A percentile compares a stretch with the other conserved stretches of the same genome.
phyloP scores from a whole-genome alignment of 352 stramenopile genomes.

The Pythium diclinum region DNA sequence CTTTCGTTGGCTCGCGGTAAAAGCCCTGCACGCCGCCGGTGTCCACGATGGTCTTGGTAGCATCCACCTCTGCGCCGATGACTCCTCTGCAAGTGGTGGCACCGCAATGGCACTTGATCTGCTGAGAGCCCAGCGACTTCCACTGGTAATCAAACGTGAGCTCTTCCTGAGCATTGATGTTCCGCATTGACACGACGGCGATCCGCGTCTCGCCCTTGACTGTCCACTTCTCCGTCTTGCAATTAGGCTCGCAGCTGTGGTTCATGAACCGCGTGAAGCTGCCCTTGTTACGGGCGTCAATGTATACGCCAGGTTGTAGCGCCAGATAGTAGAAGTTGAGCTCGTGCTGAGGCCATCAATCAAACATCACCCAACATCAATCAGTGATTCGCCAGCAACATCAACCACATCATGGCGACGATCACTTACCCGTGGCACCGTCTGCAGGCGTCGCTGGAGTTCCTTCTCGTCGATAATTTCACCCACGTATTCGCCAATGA shows the following conservation, averaged over 20 bases:
- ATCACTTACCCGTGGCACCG: conserved; percentile 44
- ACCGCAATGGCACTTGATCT: conserved; percentile 79
- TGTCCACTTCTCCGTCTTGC: conserved; percentile 94
- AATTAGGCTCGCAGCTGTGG: conserved; percentile 94
- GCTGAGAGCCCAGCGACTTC: conserved; percentile 77
- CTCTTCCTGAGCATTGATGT: conserved; percentile 88
- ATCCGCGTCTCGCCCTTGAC: conserved; percentile 91
- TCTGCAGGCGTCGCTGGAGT: conserved; percentile 49
- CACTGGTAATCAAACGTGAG: conserved; percentile 97
- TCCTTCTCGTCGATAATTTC: conserved; percentile 91
- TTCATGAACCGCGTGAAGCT: conserved; percentile 97
- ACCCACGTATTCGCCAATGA: conserved; percentile 91
- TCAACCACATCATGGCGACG: background rate
- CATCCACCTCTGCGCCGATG: conserved; percentile 52
- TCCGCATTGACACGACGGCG: conserved; percentile 90
- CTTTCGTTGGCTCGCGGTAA: conserved; percentile 61
- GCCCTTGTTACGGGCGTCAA: conserved; percentile 87
- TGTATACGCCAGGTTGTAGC: conserved; percentile 80
- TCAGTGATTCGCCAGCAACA: background rate
- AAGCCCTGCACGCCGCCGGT: conserved; percentile 43
- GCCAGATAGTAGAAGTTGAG: conserved; percentile 88
- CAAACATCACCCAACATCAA: conserved; percentile 1
- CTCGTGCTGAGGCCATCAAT: conserved; percentile 43
- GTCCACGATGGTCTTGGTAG: conserved; percentile 30
- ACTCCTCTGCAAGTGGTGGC: conserved; percentile 69